Evolutionary conservation across 208 protist genomes (phyloP), one percentile per base, ranked within the genome.

Genomic region (Vickermania ingenoplastis): DNA sequence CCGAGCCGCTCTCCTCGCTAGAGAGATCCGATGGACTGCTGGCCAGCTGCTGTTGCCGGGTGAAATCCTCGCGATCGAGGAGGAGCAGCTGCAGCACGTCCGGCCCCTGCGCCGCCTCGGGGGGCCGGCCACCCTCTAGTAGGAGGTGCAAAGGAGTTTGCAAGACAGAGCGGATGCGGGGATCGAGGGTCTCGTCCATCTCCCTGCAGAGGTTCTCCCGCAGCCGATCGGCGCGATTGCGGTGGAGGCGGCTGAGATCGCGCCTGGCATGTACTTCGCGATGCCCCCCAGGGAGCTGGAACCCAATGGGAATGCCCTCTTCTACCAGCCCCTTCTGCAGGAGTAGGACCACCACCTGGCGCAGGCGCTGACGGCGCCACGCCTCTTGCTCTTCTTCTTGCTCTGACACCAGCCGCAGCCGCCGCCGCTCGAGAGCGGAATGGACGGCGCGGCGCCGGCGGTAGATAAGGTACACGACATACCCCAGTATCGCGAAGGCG

Each of bases 21-120:
- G 7, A 7, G 14, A n/a, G 11, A 13, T 54, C 50, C 13, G 17
- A 48, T 17, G 11, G 13, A 48, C 41, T 48, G 50, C 50, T 54
- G 7, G 11, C 7, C 50, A 27, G 5, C 11, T 54, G 21, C 14
- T n/a, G 5, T 23, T 54, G 36, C 17, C 28, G 26, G 25, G 11
- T 25, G 17, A 74, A 24, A 27, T 77, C 71, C 22, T 71, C 63
- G 2, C 75, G 71, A 48, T 81, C 67, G 11, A 81, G 63, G 30
- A 83, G 63, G 30, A 54, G 24, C 11, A 83, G 45, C 48, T 83
- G 71, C 76, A 83, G 75, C 30, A 83, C 71, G 52, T 83, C 76
- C 25, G 76, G 76, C 0, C 71, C 76, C 0, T 61, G 61, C 17
- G 60, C 57, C 0, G 71, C 73, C 17, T 79, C 68, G 55, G 14